Conservation (phyloP, 306 rosid genomes). For the Vigna angularis region DNA sequence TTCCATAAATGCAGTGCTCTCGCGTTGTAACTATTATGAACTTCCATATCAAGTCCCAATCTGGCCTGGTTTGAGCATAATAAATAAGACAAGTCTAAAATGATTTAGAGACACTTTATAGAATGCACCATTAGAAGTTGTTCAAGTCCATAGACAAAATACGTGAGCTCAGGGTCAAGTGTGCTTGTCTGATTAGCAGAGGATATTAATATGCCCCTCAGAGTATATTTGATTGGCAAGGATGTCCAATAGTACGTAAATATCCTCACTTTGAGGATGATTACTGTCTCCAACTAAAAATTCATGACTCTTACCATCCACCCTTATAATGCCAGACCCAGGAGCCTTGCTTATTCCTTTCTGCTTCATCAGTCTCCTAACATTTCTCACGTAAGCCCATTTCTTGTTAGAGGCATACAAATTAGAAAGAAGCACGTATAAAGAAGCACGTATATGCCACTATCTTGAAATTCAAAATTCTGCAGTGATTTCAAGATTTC, state of each 20-base stretch:
- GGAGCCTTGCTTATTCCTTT: too few species aligned
- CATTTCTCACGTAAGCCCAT: too few species aligned
- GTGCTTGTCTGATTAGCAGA: conserved; percentile 45
- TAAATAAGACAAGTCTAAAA: background rate
- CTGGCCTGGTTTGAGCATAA: background rate
- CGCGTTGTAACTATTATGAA: background rate
- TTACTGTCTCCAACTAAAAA: conserved; percentile 69
- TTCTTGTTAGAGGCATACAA: too few species aligned
- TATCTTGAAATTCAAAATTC: too few species aligned
- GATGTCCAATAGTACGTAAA: conserved; percentile 52
- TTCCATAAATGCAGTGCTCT: background rate
- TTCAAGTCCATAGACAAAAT: conserved; percentile 15
- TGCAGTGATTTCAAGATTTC: too few species aligned
- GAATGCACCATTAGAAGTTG: background rate
- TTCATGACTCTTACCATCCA: conserved; percentile 55
- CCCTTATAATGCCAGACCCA: too few species aligned
- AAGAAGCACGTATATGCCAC: too few species aligned
- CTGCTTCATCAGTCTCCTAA: too few species aligned
- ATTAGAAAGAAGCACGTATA: too few species aligned
- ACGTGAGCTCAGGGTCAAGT: conserved; percentile 19
- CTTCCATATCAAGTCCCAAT: background rate
- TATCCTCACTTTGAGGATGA: conserved; percentile 67
- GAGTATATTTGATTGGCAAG: conserved; percentile 57
- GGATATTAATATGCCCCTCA: conserved; percentile 49
- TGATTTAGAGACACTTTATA: background rate